Conservation (phyloP, 192 early-diverging fungal genomes). For the Linnemannia schmuckeri region DNA sequence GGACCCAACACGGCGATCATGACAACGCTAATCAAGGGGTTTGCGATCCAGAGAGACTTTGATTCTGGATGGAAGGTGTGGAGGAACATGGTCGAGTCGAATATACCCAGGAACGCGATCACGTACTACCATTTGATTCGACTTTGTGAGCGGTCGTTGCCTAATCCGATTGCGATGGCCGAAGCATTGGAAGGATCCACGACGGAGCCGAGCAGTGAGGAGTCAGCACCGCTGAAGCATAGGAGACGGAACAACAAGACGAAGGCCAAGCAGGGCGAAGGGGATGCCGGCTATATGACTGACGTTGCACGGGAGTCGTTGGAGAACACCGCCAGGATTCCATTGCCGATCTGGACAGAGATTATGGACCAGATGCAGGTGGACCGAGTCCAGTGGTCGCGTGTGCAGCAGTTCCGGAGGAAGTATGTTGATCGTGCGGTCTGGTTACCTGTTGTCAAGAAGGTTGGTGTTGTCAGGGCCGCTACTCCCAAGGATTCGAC, state of each 20-base stretch:
- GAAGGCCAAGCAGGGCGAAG: neutral
- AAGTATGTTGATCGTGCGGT: constrained; percentile 9
- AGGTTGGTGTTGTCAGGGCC: constrained; percentile 21
- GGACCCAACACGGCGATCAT: constrained; percentile 48
- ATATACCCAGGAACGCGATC: constrained; percentile 46
- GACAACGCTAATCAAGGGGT: constrained; percentile 45
- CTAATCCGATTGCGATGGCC: constrained; percentile 14
- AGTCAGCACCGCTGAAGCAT: neutral
- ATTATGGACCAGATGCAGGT: constrained; percentile 38
- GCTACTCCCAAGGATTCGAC: neutral
- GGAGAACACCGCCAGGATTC: constrained; percentile 22
- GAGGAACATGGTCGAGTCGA: constrained; percentile 37
- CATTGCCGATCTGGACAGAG: constrained; percentile 21
- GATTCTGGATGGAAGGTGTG: constrained; percentile 51
- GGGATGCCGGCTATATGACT: neutral
- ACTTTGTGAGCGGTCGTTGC: constrained; percentile 45
- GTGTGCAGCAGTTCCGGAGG: constrained; percentile 19
- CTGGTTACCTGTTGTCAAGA: constrained; percentile 20
- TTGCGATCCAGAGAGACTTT: constrained; percentile 45
- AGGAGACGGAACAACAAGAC: neutral
- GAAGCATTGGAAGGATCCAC: neutral
- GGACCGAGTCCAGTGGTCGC: constrained; percentile 37
- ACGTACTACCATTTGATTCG: constrained; percentile 50
- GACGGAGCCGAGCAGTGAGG: neutral
- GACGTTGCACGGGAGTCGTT: neutral